Base-by-base conservation (phyloP, 2,329 filamentous ascomycete species). In the Macrophomina pseudophaseolina region DNA sequence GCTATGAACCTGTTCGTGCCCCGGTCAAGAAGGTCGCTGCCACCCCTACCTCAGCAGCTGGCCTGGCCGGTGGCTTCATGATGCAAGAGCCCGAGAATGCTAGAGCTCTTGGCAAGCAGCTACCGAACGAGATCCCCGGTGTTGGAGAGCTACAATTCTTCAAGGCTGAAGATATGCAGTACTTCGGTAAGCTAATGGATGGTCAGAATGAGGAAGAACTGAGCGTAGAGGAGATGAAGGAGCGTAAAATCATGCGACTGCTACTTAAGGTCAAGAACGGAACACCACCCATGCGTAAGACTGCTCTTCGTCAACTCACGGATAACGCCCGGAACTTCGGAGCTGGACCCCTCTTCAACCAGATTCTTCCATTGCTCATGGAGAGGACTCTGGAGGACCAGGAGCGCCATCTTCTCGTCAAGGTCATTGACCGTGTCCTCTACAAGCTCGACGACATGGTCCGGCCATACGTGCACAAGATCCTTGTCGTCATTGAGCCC, bases 261-360 rank as follows among this genome's bases (percentile, higher is more conserved):
- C 84, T 99, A 53, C 86, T 99, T 66, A 99, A 99, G 82, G 94
- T 99, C 84, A 99, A 99, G 87, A 99, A 99, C 77, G 95, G 95
- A 74, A 98, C 95, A 48, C 95, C 95, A 32, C 94, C 95, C 0
- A 98, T 98, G 95, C 87, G 95, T 81, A 99, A 99, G 85, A 99
- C 95, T 42, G 95, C 95, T 30, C 86, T 99, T 73, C 91, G 95
- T 80, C 95, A 99, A 79, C 89, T 99, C 69, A 99, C 95, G 18
- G 95, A 99, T 78, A 99, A 99, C 78, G 95, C 95, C 38, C 90
- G 94, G 66, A 92, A 94, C 79, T 99, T 99, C 77, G 95, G 95
- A 69, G 94, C 95, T 42, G 94, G 93, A 0, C 88, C 95, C 8
- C 86, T 99, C 0, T 99, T 99, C 82, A 97, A 98, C 77, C 95